These are phyloP conservation scores for Fonsecaea pugnacius DNA, from an alignment of 2,329 filamentous ascomycete genomes.

Conservation along the genomic window DNA sequence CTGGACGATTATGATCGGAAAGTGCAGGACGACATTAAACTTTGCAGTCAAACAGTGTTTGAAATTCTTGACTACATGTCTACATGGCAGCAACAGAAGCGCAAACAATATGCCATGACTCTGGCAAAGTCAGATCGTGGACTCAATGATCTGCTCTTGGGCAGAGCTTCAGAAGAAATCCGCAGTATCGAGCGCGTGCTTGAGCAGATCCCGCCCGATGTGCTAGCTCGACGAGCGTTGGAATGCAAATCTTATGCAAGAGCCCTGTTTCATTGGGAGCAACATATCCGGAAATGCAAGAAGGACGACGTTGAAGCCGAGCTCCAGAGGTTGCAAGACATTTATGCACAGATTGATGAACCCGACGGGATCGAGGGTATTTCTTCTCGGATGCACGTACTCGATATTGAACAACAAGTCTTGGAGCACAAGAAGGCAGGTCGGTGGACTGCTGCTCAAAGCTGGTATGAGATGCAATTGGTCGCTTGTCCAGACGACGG, in stretches of 20 bases:
- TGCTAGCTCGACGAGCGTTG: conserved; percentile 82
- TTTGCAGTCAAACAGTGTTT: conserved; percentile 92
- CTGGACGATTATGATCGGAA: conserved; percentile 56
- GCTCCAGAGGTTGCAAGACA: conserved; percentile 80
- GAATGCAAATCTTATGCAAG: conserved; percentile 92
- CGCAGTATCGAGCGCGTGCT: conserved; percentile 74
- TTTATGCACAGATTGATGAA: conserved; percentile 97
- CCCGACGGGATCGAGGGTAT: conserved; percentile 96
- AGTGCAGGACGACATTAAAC: conserved; percentile 75
- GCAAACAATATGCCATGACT: conserved; percentile 47
- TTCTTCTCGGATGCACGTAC: conserved; percentile 78
- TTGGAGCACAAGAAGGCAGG: conserved; percentile 91
- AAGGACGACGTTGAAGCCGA: conserved; percentile 61
- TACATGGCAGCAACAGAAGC: conserved; percentile 83
- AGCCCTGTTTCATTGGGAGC: conserved; percentile 92
- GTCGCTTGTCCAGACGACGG: conserved; percentile 76
- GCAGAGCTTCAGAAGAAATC: conserved; percentile 47
- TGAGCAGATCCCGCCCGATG: conserved; percentile 68
- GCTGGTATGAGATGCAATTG: conserved; percentile 93
- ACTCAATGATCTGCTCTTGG: conserved; percentile 25
- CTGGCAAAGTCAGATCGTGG: conserved; percentile 31
- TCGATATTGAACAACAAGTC: conserved; percentile 93
- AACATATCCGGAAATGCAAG: conserved; percentile 69
- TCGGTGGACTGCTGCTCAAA: conserved; percentile 91
- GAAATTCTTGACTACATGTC: conserved; percentile 88